phyloP scores from a whole-genome alignment of 2,329 filamentous ascomycete genomes.

The Fusarium tanahbumbuense region DNA sequence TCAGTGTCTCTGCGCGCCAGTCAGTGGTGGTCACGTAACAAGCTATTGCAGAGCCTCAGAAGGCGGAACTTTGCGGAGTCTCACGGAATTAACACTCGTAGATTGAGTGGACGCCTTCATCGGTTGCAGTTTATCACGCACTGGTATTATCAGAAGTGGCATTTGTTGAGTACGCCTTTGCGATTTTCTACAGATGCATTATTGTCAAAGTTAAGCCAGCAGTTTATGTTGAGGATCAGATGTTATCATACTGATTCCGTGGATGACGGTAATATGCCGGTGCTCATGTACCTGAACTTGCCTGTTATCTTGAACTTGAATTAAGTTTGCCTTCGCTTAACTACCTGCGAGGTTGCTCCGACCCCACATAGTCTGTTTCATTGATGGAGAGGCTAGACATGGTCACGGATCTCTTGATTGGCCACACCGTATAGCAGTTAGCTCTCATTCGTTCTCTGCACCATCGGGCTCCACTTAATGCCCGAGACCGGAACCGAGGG shows the following conservation, averaged over 20 bases:
- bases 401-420: neutral
- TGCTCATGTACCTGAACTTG: neutral
- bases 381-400: neutral
- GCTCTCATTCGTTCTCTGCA: neutral
- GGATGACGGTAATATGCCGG: neutral
- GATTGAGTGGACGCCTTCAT: neutral
- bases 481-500: neutral
- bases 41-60: neutral
- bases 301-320: neutral
- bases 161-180: neutral
- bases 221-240: neutral
- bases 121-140: fast-evolving
- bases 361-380: neutral
- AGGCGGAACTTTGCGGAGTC: neutral
- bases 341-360: neutral
- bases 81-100: neutral
- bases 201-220: neutral
- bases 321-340: neutral
- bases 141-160: neutral
- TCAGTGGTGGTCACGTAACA: neutral
- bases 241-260: neutral
- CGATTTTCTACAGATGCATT: fast-evolving
- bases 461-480: neutral
- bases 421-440: neutral
- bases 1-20: neutral